Evolutionary conservation across 1,284 basidiomycete species (phyloP).

Genomic region (Takashimella koratensis): DNA sequence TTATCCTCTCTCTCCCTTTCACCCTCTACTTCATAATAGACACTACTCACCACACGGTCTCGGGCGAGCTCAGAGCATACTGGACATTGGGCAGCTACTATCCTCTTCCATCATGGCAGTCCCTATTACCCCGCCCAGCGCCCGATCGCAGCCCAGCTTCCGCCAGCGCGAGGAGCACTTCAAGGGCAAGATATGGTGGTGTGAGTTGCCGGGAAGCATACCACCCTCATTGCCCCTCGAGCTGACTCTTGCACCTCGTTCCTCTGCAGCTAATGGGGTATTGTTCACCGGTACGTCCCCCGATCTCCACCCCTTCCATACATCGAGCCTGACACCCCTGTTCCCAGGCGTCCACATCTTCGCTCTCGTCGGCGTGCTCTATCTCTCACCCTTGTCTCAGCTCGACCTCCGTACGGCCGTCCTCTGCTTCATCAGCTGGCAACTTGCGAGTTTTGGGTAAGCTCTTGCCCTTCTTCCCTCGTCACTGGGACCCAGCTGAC

Average conservation of each 20-base stretch:
- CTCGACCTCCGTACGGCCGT: conserved; percentile 55
- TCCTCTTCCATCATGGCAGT: too few species aligned
- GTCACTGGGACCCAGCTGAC: conserved; percentile 3
- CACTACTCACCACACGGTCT: too few species aligned
- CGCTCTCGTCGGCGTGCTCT: conserved; percentile 57
- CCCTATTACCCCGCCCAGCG: too few species aligned
- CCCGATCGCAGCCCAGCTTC: background rate
- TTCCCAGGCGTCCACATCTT: conserved; percentile 57
- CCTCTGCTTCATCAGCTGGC: conserved; percentile 61
- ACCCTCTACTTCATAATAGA: too few species aligned
- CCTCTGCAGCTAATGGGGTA: conserved; percentile 57
- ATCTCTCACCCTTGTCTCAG: conserved; percentile 52
- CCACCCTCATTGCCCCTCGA: too few species aligned
- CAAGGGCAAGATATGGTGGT: conserved; percentile 35
- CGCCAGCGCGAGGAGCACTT: background rate
- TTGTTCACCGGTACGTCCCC: conserved; percentile 57
- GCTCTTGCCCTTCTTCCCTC: conserved; percentile 15
- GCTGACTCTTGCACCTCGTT: too few species aligned
- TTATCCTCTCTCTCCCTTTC: too few species aligned
- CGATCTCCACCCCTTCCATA: background rate
- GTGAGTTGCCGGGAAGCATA: conserved; percentile 20
- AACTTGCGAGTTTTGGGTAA: conserved; percentile 67
- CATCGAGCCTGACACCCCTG: too few species aligned
- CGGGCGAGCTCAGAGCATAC: too few species aligned
- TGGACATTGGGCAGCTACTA: too few species aligned